phyloP scores from a whole-genome alignment of 805 yeast genomes.

The Candida krabiensis region DNA sequence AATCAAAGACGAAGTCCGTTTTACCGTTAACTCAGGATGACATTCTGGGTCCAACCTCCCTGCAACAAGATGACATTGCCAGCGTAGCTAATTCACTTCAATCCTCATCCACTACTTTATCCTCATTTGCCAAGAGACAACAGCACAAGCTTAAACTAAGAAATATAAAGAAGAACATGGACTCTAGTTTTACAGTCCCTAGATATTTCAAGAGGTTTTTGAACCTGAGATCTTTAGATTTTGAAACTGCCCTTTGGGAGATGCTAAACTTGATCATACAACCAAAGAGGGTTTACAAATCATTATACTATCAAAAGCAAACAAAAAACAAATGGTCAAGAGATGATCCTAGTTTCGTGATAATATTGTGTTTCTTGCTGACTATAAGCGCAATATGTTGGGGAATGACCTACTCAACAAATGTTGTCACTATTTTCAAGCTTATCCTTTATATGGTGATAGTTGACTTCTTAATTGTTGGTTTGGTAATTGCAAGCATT shows the following conservation, averaged over 20 bases:
- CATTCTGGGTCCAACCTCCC: conserved; percentile 10
- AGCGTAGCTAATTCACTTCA: conserved; percentile 29
- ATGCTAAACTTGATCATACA: conserved; percentile 68
- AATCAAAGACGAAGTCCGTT: conserved; percentile 15
- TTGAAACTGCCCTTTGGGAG: conserved; percentile 94
- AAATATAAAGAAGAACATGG: conserved; percentile 17
- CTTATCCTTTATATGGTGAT: conserved; percentile 80
- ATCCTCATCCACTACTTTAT: conserved; percentile 24
- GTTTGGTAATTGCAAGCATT: conserved; percentile 65
- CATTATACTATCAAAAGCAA: conserved; percentile 79
- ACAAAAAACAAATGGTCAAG: conserved; percentile 80
- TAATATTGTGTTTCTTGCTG: conserved; percentile 66
- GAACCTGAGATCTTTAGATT: conserved; percentile 80
- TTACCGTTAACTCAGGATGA: conserved; percentile 26
- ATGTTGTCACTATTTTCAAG: conserved; percentile 57
- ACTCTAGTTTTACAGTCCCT: conserved; percentile 25
- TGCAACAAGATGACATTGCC: conserved; percentile 21
- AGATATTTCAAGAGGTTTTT: conserved; percentile 45
- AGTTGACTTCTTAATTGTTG: conserved; percentile 75
- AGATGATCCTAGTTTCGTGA: conserved; percentile 88
- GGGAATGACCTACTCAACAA: conserved; percentile 81
- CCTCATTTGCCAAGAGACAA: conserved; percentile 27
- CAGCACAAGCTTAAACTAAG: conserved; percentile 23
- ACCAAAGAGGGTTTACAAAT: conserved; percentile 80
- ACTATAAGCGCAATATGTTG: conserved; percentile 80